Evolutionary conservation across 352 stramenopile genomes (phyloP).

Genomic region (Globisporangium recalcitrans): DNA sequence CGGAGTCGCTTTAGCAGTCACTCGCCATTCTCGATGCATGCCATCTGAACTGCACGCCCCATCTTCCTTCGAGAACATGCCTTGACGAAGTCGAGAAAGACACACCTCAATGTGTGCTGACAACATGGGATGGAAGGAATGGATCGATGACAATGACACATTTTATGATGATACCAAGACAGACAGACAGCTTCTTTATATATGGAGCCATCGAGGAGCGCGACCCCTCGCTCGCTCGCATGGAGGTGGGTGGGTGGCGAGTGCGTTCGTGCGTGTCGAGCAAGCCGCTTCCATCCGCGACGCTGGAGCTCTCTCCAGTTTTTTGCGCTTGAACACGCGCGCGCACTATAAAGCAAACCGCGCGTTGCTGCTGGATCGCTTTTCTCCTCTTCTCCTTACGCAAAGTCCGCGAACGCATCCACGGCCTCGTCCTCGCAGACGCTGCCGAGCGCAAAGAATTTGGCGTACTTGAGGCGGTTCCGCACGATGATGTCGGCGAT

Average conservation of each 20-base stretch:
- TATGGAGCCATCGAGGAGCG: slow-evolving; percentile 8
- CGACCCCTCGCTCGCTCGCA: slow-evolving; percentile 3
- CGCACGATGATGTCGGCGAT: slow-evolving; percentile 71
- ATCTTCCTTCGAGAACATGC: no score
- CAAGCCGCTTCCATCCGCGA: slow-evolving; percentile 7
- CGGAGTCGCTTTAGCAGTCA: no score
- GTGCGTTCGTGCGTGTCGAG: not conserved
- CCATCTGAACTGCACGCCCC: no score
- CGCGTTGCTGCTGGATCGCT: not conserved
- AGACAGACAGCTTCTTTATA: slow-evolving; percentile 16
- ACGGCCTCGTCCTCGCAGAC: slow-evolving; percentile 50
- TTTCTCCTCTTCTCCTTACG: slow-evolving; percentile 2
- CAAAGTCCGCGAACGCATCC: slow-evolving; percentile 37
- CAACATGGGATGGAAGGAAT: not conserved
- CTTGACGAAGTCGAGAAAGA: no score
- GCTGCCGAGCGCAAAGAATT: slow-evolving; percentile 52
- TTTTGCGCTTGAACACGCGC: not conserved
- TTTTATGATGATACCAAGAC: slow-evolving; percentile 10
- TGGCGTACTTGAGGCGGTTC: slow-evolving; percentile 73
- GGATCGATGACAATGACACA: slow-evolving; percentile 11
- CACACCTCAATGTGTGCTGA: not conserved
- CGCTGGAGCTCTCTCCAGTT: not conserved
- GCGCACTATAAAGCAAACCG: not conserved
- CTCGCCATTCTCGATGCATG: no score
- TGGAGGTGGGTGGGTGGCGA: slow-evolving; percentile 4